phyloP scores from a whole-genome alignment of 495 filamentous ascomycete species.

The Baudoinia panamericana region DNA sequence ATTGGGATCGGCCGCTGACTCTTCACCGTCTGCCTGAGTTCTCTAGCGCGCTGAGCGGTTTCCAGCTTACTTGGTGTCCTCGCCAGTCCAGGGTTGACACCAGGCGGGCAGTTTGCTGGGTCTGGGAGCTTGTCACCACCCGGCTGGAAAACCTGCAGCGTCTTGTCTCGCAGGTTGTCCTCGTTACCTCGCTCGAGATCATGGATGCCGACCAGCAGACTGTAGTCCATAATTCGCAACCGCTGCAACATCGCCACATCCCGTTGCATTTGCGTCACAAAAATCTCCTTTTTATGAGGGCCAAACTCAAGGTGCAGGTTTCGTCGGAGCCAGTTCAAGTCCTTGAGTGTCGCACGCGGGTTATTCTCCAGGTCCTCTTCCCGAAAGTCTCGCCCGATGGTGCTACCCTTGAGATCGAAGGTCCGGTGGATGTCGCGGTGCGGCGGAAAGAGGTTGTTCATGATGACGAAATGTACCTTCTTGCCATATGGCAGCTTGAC shows the following conservation, averaged over 20 bases:
- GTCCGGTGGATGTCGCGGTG: slow-evolving; percentile 96
- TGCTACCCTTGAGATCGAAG: slow-evolving; percentile 96
- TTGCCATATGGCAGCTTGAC: slow-evolving; percentile 97
- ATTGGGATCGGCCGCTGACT: slow-evolving; percentile 83
- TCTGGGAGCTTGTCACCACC: slow-evolving; percentile 53
- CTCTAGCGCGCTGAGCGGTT: slow-evolving; percentile 78
- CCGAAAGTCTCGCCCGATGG: slow-evolving; percentile 76
- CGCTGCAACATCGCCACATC: slow-evolving; percentile 77
- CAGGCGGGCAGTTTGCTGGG: slow-evolving; percentile 5
- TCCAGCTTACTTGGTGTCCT: slow-evolving; percentile 92
- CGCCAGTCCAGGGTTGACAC: too few relatives aligned
- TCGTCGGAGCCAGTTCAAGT: slow-evolving; percentile 89
- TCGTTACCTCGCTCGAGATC: slow-evolving; percentile 81
- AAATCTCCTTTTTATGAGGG: slow-evolving; percentile 67
- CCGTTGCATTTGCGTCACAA: slow-evolving; percentile 73
- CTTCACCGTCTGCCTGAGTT: slow-evolving; percentile 84
- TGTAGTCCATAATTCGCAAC: slow-evolving; percentile 98
- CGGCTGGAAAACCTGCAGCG: slow-evolving; percentile 87
- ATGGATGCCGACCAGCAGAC: slow-evolving; percentile 86
- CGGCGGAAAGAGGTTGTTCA: slow-evolving; percentile 98
- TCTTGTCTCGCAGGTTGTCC: slow-evolving; percentile 90
- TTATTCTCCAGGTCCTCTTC: slow-evolving; percentile 69
- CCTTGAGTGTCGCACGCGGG: slow-evolving; percentile 86
- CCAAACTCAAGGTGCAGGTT: slow-evolving; percentile 77
- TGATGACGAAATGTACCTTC: slow-evolving; percentile 99